These are phyloP conservation scores for Strigomonas culicis DNA, from an alignment of 208 protist species.

Conservation along the genomic window DNA sequence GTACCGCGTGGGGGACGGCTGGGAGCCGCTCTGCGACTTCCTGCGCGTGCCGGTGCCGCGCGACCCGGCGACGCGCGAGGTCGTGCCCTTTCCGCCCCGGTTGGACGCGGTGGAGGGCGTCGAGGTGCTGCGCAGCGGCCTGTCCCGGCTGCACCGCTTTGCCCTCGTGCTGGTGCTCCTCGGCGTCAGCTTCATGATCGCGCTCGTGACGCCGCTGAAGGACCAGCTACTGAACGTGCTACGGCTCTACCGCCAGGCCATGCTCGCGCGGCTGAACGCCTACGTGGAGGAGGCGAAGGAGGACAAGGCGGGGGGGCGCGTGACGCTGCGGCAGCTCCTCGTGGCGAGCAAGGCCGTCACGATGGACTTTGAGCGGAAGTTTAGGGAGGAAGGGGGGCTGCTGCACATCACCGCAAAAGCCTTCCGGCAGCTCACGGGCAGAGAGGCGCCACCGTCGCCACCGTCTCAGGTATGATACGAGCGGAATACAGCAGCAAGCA, in stretches of 20 bases:
- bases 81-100: constrained; percentile 51
- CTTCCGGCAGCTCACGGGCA: constrained; percentile 18
- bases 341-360: constrained; percentile 61
- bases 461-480: no score
- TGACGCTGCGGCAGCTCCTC: constrained; percentile 43
- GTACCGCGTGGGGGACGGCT: constrained; percentile 69
- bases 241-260: neutral
- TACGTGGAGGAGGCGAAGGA: constrained; percentile 20
- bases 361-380: constrained; percentile 48
- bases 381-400: constrained; percentile 37
- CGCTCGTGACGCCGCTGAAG: constrained; percentile 43
- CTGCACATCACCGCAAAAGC: constrained; percentile 19
- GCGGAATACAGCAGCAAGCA: no score
- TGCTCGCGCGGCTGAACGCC: constrained; percentile 24
- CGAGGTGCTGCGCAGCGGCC: constrained; percentile 28
- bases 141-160: constrained; percentile 28
- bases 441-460: no score
- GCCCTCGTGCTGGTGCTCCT: constrained; percentile 24
- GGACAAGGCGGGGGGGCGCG: constrained; percentile 9
- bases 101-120: constrained; percentile 38
- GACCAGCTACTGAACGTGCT: neutral
- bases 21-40: constrained; percentile 74
- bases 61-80: constrained; percentile 2
- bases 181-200: constrained; percentile 27
- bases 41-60: constrained; percentile 41